Evolutionary conservation across 23 red algal species (phyloP), one percentile per base, ranked within the genome.

Genomic region (Cyanidiococcus yangmingshanensis): DNA sequence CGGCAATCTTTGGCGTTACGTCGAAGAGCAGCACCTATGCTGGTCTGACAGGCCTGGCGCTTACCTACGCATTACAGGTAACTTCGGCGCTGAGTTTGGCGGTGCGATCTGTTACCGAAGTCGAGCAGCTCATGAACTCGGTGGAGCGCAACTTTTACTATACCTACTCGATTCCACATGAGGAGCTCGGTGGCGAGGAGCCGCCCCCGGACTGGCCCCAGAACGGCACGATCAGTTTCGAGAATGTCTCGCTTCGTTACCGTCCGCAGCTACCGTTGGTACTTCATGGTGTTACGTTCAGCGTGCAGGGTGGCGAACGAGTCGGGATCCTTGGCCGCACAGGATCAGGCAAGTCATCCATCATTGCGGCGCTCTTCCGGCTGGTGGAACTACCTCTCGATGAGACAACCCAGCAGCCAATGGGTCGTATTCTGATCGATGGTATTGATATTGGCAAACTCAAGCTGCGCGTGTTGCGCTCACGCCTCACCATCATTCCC

Each of bases 61-160:
- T 98, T 40, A 83, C 85, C 1, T 91, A 89, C 75, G 84, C 88
- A 2, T 68, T 98, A 12, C 87, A 91, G 51, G 94, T 98, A 38
- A 91, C 90, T 15, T 74, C 77, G 3, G 80, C 88, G 68, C 86
- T 95, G 59, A 86, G 90, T 54, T 89, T 95, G 29, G 85, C 86
- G 26, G 80, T 98, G 2, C 76, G 94, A 38, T 92, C 89, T 38
- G 89, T 91, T 68, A 98, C 94, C 3, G 94, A 98, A 77, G 75
- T 92, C 12, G 94, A 91, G 63, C 79, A 76, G 18, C 88, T 91
- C 79, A 98, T 98, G 94, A 98, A 88, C 63, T 87, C 88, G 29
- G 94, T 98, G 29, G 94, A 98, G 67, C 88, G 94, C 57, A 76
- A 83, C 18, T 80, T 79, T 31, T 98, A 91, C 68, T 98, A 91